phyloP scores from a whole-genome alignment of 257 asterid genomes.

The Craterostigma plantagineum region DNA sequence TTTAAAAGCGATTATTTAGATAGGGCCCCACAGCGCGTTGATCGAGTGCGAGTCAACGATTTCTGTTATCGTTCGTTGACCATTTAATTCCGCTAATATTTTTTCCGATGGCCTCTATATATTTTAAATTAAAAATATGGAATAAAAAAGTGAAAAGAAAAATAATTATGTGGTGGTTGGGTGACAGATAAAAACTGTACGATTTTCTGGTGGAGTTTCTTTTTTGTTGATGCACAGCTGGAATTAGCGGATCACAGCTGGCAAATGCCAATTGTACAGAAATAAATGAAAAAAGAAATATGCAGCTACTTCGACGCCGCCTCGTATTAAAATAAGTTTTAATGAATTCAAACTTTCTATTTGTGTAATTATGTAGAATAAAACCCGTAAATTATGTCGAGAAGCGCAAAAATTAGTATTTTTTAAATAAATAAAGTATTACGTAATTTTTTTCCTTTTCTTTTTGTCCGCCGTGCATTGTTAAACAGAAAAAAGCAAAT shows the following conservation, averaged over 20 bases:
- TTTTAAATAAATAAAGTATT: background rate
- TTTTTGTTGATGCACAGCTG: constrained; percentile 26
- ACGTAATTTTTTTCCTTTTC: background rate
- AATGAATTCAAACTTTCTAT: too few species aligned
- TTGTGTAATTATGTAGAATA: too few species aligned
- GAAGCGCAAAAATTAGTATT: too few species aligned
- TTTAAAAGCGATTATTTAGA: constrained; percentile 8
- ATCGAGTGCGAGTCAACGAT: too few species aligned
- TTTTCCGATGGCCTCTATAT: too few species aligned
- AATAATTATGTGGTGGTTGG: constrained; percentile 6
- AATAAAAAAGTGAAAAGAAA: background rate
- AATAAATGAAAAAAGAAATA: background rate
- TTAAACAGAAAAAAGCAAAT: too few species aligned
- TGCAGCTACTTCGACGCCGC: constrained; percentile 25
- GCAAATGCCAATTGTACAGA: constrained; percentile 15
- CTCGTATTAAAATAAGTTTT: too few species aligned
- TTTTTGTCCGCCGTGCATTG: too few species aligned
- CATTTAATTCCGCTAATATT: too few species aligned
- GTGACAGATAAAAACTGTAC: background rate
- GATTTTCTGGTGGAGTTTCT: constrained; percentile 4
- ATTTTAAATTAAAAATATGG: background rate
- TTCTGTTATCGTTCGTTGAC: too few species aligned
- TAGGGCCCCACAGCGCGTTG: constrained; percentile 5
- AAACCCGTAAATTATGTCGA: too few species aligned
- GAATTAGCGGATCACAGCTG: constrained; percentile 41